Percentiles rank a stretch among this genome's conserved stretches.
These are phyloP conservation scores for Tephrocybe rancida DNA, from an alignment of 768 basidiomycete species.

Conservation along the genomic window DNA sequence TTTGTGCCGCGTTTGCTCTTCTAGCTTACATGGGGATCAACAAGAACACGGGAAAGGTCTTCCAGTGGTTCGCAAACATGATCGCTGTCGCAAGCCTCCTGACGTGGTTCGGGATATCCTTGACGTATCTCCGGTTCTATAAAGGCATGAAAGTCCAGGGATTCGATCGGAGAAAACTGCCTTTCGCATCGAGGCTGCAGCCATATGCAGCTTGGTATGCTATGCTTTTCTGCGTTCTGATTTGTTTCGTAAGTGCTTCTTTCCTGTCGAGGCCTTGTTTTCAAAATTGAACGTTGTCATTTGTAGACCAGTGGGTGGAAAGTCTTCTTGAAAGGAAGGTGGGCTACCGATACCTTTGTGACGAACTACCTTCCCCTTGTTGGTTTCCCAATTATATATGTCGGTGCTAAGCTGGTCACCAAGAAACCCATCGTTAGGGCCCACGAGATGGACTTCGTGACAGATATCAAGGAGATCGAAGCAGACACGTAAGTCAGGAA, in stretches of 20 bases:
- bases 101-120: conserved; percentile 78
- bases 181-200: conserved; percentile 67
- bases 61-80: conserved; percentile 80
- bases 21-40: conserved; percentile 85
- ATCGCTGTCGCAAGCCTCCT: conserved; percentile 64
- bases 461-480: conserved; percentile 67
- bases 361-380: conserved; percentile 76
- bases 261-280: not conserved
- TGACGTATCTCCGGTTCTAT: conserved; percentile 72
- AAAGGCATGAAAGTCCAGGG: conserved; percentile 81
- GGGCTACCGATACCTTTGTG: conserved; percentile 67
- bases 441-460: conserved; percentile 83
- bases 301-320: conserved; percentile 34
- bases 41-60: conserved; percentile 68
- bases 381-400: conserved; percentile 75
- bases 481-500: conserved; percentile 51
- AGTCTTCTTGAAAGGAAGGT: conserved; percentile 39
- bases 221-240: conserved; percentile 39
- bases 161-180: conserved; percentile 68
- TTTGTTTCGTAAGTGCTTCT: conserved; percentile 57
- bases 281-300: conserved; percentile 28
- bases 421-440: conserved; percentile 48
- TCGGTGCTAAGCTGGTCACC: conserved; percentile 57
- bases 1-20: conserved; percentile 64
- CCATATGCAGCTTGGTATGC: conserved; percentile 75